phyloP scores from a whole-genome alignment of 2,329 filamentous ascomycete genomes.

The Nemania sp. region DNA sequence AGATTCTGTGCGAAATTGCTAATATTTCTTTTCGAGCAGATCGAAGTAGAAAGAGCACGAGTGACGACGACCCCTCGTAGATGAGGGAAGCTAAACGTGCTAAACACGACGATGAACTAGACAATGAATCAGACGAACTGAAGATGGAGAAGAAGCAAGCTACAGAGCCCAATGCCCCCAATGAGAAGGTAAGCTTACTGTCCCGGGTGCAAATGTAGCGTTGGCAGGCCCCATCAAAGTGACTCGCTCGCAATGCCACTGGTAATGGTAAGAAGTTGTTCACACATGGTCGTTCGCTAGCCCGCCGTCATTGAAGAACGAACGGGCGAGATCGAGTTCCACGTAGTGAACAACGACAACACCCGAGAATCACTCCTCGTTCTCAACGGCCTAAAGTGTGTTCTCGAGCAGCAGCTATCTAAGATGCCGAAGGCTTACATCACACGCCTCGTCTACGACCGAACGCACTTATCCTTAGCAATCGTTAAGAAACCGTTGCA shows the following conservation, averaged over 20 bases:
- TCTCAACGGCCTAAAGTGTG: constrained; percentile 93
- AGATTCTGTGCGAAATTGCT: neutral
- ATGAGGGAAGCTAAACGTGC: constrained; percentile 73
- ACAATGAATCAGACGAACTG: too few relatives aligned
- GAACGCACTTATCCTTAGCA: constrained; percentile 94
- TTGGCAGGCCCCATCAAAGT: neutral
- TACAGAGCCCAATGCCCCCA: constrained; percentile 81
- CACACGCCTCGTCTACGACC: constrained; percentile 94
- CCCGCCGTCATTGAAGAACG: constrained; percentile 94
- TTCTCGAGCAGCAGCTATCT: constrained; percentile 97
- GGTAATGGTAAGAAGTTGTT: neutral
- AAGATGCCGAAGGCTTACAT: constrained; percentile 99
- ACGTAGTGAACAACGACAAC: constrained; percentile 97
- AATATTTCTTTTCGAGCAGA: constrained; percentile 51
- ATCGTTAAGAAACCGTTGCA: constrained; percentile 97
- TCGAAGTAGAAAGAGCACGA: constrained; percentile 82
- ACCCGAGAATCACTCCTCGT: constrained; percentile 90
- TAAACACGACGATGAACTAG: constrained; percentile 62
- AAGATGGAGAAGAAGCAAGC: constrained; percentile 63
- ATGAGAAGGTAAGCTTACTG: constrained; percentile 76
- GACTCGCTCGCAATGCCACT: neutral
- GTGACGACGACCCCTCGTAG: constrained; percentile 72
- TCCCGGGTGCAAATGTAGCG: neutral
- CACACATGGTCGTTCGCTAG: constrained; percentile 54
- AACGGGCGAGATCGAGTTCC: constrained; percentile 93